Percentiles rank a stretch among this genome's conserved stretches.
phyloP scores from a whole-genome alignment of 345 rosid species.

The Syzygium aqueum region DNA sequence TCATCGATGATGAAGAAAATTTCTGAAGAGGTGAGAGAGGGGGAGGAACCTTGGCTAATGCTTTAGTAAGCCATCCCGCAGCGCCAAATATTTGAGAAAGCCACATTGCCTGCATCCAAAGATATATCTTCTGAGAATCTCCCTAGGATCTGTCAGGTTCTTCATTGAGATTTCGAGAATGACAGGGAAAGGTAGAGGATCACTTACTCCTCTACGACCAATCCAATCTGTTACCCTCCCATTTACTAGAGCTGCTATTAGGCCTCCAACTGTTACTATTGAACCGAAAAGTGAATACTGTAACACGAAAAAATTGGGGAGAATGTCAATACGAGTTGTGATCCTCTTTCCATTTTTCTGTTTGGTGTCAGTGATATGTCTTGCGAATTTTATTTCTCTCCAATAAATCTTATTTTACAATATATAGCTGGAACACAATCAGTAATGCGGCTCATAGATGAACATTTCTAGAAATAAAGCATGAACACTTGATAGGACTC shows the following conservation, averaged over 20 bases:
- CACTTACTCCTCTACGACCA: neutral
- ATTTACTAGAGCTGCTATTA: conserved; percentile 8
- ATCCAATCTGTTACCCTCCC: neutral
- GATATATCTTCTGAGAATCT: too few relatives aligned
- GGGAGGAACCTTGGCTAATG: conserved; percentile 28
- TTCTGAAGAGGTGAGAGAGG: too few relatives aligned
- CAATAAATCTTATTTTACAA: too few relatives aligned
- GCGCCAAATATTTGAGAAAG: conserved; percentile 23
- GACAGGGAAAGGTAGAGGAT: neutral
- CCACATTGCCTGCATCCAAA: conserved; percentile 8
- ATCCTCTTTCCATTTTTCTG: too few relatives aligned
- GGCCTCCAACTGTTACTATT: conserved; percentile 13
- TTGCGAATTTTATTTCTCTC: neutral
- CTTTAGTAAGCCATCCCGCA: conserved; percentile 44
- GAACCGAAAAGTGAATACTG: conserved; percentile 9
- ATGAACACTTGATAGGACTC: neutral
- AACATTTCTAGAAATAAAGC: neutral
- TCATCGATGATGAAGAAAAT: neutral
- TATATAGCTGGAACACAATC: too few relatives aligned
- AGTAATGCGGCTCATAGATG: neutral
- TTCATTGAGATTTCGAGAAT: neutral
- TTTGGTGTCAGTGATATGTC: neutral
- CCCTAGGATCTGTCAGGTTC: neutral
- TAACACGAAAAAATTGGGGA: neutral
- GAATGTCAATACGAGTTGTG: too few relatives aligned